Evolutionary conservation across 1,139 yeast species (phyloP).

Genomic region (Suhomyces chickasaworum): DNA sequence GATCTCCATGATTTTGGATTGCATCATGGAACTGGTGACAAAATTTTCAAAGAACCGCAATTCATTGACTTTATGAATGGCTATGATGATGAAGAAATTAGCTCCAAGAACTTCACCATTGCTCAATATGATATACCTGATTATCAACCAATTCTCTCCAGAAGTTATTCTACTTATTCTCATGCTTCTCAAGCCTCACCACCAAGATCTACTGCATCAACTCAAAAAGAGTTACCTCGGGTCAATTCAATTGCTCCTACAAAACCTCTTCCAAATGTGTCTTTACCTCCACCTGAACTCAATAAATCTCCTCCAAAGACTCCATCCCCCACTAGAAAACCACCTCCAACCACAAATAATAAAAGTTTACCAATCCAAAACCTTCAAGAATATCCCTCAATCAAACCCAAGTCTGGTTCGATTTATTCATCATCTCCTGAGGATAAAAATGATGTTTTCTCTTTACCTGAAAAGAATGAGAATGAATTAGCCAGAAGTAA

Average conservation of each 20-base stretch:
- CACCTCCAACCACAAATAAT: slow-evolving; percentile 21
- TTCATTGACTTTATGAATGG: slow-evolving; percentile 47
- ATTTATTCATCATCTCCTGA: slow-evolving; percentile 24
- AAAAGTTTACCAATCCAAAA: background rate
- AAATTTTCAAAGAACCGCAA: slow-evolving; percentile 57
- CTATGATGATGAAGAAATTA: slow-evolving; percentile 25
- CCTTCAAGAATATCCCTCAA: slow-evolving; percentile 8
- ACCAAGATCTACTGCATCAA: background rate
- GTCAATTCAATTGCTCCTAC: slow-evolving; percentile 1
- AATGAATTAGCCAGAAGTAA: slow-evolving; percentile 20
- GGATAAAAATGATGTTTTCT: slow-evolving; percentile 37
- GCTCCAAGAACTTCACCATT: slow-evolving; percentile 20
- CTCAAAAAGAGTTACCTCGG: slow-evolving; percentile 6
- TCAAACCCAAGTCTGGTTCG: slow-evolving; percentile 14
- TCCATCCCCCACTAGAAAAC: slow-evolving; percentile 26
- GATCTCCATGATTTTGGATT: slow-evolving; percentile 63
- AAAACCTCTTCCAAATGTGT: slow-evolving; percentile 9
- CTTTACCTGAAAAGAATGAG: slow-evolving; percentile 18
- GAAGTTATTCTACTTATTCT: slow-evolving; percentile 35
- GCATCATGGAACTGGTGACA: slow-evolving; percentile 66
- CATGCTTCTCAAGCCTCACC: slow-evolving; percentile 14
- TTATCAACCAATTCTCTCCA: slow-evolving; percentile 33
- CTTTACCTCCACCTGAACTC: slow-evolving; percentile 13
- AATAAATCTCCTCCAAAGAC: slow-evolving; percentile 18
- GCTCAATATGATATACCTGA: slow-evolving; percentile 44